phyloP scores from a whole-genome alignment of 768 basidiomycete genomes.

The Termitomyces sp. region DNA sequence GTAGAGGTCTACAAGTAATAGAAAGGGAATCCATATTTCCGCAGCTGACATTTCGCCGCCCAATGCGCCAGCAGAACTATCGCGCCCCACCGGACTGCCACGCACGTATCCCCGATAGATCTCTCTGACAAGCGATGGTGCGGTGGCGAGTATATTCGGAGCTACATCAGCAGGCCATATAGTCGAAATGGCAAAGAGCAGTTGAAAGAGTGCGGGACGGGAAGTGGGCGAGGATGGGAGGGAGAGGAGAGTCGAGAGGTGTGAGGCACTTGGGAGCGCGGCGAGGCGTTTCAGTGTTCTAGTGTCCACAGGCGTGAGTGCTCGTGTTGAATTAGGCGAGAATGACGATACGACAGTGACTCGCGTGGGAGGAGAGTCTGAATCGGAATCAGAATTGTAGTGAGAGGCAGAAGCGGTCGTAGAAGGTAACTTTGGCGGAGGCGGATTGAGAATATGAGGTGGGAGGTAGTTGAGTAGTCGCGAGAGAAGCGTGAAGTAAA shows the following conservation, averaged over 20 bases:
- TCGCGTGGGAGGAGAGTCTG: slow-evolving; percentile 25
- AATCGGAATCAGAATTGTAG: slow-evolving; percentile 36
- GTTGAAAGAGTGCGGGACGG: slow-evolving; percentile 44
- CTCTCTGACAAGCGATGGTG: slow-evolving; percentile 65
- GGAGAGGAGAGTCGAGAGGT: slow-evolving; percentile 51
- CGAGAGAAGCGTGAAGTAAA: slow-evolving; percentile 51
- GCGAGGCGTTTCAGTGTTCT: slow-evolving; percentile 60
- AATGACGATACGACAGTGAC: slow-evolving; percentile 35
- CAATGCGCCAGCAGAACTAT: slow-evolving; percentile 27
- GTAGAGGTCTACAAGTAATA: slow-evolving; percentile 80
- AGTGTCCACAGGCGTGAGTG: slow-evolving; percentile 45
- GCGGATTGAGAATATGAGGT: slow-evolving; percentile 39
- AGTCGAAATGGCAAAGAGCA: slow-evolving; percentile 50
- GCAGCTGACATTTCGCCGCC: slow-evolving; percentile 27
- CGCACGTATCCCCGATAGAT: slow-evolving; percentile 68
- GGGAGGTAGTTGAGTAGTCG: slow-evolving; percentile 50
- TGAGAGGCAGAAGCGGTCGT: slow-evolving; percentile 7
- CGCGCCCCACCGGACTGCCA: slow-evolving; percentile 53
- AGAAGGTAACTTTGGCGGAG: slow-evolving; percentile 14
- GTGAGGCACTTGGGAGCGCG: slow-evolving; percentile 45
- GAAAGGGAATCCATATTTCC: slow-evolving; percentile 57
- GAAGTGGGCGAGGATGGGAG: slow-evolving; percentile 32
- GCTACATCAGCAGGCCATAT: slow-evolving; percentile 60
- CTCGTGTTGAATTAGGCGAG: slow-evolving; percentile 19
- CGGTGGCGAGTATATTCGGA: slow-evolving; percentile 43